Evolutionary conservation across 164 flowering plant genomes (phyloP).

Genomic region (Euptelea pleiosperma): DNA sequence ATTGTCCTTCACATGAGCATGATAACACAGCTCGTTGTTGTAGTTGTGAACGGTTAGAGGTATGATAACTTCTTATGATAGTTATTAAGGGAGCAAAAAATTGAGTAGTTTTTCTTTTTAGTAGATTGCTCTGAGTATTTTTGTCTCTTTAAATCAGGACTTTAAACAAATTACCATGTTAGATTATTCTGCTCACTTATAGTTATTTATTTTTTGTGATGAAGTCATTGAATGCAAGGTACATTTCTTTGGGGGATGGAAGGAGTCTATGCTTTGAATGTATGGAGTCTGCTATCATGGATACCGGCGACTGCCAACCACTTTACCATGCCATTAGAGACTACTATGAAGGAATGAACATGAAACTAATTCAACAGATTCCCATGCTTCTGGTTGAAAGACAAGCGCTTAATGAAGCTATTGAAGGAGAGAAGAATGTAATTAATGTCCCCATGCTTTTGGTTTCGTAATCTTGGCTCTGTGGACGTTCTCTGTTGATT

Average conservation of each 20-base stretch:
- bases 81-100: neutral
- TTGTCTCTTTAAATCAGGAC: neutral
- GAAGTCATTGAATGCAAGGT: constrained; percentile 69
- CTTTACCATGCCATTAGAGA: constrained; percentile 87
- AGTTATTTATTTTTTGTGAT: constrained; percentile 1
- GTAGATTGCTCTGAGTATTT: neutral
- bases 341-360: constrained; percentile 90
- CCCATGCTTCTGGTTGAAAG: constrained; percentile 91
- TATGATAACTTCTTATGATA: constrained; percentile 20
- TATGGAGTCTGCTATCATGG: constrained; percentile 93
- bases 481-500: constrained; percentile 13
- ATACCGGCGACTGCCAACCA: constrained; percentile 90
- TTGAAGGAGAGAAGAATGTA: constrained; percentile 83
- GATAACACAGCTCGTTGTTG: constrained; percentile 87
- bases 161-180: neutral
- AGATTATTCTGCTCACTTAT: neutral
- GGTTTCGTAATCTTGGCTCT: neutral
- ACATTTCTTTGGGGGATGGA: constrained; percentile 75
- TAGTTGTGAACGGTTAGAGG: constrained; percentile 98
- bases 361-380: constrained; percentile 87
- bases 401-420: constrained; percentile 86
- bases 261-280: constrained; percentile 87
- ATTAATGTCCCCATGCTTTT: too few species aligned
- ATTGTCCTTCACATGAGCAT: constrained; percentile 91
- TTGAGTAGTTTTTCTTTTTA: neutral